Conservation (phyloP, 805 yeast species). For the Wickerhamiella nectarea region DNA sequence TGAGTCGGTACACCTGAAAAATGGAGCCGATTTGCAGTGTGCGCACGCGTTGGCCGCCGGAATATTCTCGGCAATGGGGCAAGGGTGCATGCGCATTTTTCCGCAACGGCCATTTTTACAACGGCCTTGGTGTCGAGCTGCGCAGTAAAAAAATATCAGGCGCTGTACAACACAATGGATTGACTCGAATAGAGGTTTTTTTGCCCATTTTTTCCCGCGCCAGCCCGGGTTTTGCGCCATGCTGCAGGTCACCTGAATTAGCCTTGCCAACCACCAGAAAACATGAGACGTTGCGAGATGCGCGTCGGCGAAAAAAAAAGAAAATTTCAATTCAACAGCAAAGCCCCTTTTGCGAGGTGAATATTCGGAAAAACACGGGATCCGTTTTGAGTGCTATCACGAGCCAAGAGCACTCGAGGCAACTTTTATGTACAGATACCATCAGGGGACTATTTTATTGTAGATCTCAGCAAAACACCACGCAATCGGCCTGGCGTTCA, state of each 20-base stretch:
- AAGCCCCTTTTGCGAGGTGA: no score
- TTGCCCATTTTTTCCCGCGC: background rate
- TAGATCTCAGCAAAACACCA: no score
- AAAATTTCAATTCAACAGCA: no score
- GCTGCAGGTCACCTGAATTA: no score
- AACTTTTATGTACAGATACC: no score
- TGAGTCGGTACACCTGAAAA: background rate
- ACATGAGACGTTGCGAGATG: background rate
- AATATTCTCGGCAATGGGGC: background rate
- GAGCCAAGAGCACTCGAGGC: no score
- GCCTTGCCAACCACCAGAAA: background rate
- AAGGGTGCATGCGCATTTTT: background rate
- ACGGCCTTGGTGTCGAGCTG: background rate
- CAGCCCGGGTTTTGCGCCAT: no score
- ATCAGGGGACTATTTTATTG: no score
- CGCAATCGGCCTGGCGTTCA: no score
- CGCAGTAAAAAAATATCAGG: background rate
- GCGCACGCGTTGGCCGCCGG: background rate
- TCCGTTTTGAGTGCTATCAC: no score
- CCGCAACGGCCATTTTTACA: background rate
- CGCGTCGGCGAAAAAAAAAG: background rate
- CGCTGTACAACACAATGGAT: background rate
- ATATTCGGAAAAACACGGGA: no score
- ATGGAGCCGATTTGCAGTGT: background rate
- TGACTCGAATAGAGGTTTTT: background rate